Base-by-base conservation (phyloP, 768 basidiomycete species). In the Nidula microcarpa region DNA sequence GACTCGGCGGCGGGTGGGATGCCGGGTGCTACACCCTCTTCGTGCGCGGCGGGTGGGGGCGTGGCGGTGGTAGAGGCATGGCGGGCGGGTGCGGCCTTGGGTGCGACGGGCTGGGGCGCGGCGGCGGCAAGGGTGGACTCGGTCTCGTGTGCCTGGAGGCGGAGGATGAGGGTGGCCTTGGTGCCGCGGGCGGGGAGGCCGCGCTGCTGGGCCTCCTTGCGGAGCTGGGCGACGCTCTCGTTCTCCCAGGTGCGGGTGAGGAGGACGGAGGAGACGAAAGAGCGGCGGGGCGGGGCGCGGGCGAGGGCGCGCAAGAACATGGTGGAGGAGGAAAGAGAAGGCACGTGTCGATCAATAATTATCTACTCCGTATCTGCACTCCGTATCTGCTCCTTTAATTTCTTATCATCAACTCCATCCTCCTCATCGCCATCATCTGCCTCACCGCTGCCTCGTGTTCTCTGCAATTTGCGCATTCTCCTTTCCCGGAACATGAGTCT, bases 171-270 rank as follows among this genome's bases (percentile, higher is more conserved):
- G 3, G 71, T 73, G 3, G 79, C 68, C 65, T 87, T 89, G 65
- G 74, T 82, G 2, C 85, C 86, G 55, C 68, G 85, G 85, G 71
- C 65, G 44, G 84, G 72, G 35, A 88, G 64, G 50, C 83, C 83
- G 52, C 84, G 81, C 43, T 62, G 60, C 62, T 71, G 84, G 46
- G 81, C 78, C 62, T 85, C 80, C 57, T 73, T 73, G 57, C 74
- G 75, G 43, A 86, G 74, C 39, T 77, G 73, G 14, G 68, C 66
- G 53, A 82, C 63, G 51, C 76, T 72, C 56, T 80, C 73, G 53
- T 70, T 77, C 55, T 82, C 76, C 80, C 81, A 85, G 48, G 79
- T 73, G 55, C 78, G 74, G 34, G 78, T 74, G 53, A 86, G 77
- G 18, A 85, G 75, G 35, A 80, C 76, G 14, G 83, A 75, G 32